A percentile compares a stretch with the other conserved stretches of the same genome.
Conservation (phyloP, 345 rosid species). For the Excoecaria agallocha region DNA sequence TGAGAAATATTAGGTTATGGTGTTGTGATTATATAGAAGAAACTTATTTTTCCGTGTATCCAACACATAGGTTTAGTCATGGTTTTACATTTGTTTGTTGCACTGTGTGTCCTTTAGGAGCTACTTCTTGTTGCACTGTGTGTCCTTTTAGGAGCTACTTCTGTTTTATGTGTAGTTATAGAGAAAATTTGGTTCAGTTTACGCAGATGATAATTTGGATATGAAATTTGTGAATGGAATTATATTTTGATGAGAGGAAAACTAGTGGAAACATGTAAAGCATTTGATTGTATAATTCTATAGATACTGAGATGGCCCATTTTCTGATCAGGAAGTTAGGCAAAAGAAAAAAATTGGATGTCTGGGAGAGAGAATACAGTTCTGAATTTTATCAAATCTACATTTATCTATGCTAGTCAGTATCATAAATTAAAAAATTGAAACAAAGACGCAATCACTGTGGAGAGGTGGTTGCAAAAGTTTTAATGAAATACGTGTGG, state of each 20-base stretch:
- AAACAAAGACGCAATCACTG: background rate
- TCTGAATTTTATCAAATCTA: background rate
- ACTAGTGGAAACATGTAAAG: too few relatives aligned
- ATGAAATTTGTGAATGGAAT: too few relatives aligned
- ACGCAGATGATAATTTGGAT: too few relatives aligned
- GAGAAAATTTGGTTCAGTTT: too few relatives aligned
- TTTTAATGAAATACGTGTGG: background rate
- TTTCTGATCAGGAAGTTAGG: too few relatives aligned
- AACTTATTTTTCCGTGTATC: background rate
- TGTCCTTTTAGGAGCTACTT: background rate
- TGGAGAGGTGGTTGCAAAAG: background rate
- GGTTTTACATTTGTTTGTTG: background rate
- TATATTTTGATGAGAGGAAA: too few relatives aligned
- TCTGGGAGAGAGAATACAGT: too few relatives aligned
- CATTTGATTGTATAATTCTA: too few relatives aligned
- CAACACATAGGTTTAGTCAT: background rate
- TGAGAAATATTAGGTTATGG: background rate
- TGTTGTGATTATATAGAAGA: background rate
- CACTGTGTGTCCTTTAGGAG: background rate
- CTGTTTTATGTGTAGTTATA: too few relatives aligned
- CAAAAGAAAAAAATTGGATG: too few relatives aligned
- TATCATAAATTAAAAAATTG: background rate
- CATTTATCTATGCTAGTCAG: background rate
- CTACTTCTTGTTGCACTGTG: background rate
- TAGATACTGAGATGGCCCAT: too few relatives aligned